Evolutionary conservation across 805 yeast genomes (phyloP).

Genomic region (Ogataea dorogensis): DNA sequence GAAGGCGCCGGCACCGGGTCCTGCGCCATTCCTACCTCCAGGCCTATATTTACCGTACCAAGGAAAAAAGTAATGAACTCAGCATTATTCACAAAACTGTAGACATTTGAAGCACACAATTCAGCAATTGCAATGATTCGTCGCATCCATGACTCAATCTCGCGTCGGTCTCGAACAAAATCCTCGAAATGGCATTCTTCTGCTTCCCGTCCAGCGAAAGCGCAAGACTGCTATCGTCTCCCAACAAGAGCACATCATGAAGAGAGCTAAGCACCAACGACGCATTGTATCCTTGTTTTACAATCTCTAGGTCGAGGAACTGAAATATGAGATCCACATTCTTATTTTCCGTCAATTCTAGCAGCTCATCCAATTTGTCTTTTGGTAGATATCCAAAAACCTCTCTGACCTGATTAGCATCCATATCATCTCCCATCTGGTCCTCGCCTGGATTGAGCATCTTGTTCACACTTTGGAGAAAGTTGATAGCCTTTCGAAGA

Average conservation of each 20-base stretch:
- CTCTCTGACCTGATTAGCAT: constrained; percentile 27
- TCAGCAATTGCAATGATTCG: constrained; percentile 79
- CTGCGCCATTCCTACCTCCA: constrained; percentile 11
- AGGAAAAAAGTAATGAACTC: constrained; percentile 7
- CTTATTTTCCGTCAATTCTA: constrained; percentile 20
- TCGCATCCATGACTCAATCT: constrained; percentile 82
- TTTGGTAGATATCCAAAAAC: constrained; percentile 36
- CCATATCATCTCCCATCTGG: constrained; percentile 26
- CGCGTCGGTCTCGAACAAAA: constrained; percentile 72
- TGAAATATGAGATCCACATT: constrained; percentile 26
- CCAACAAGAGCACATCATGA: constrained; percentile 34
- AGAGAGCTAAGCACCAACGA: constrained; percentile 30
- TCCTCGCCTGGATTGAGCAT: constrained; percentile 36
- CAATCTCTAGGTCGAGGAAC: constrained; percentile 28
- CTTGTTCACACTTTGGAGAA: constrained; percentile 79
- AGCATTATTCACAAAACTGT: constrained; percentile 28
- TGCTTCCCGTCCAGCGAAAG: constrained; percentile 57
- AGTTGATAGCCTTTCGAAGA: constrained; percentile 88
- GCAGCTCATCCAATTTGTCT: constrained; percentile 17
- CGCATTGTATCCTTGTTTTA: constrained; percentile 35
- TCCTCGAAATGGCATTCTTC: constrained; percentile 63
- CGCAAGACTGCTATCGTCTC: constrained; percentile 32
- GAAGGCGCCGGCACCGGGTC: constrained; percentile 25
- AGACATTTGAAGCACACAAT: constrained; percentile 56
- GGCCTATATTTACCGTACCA: constrained; percentile 9